A percentile compares a stretch with the other conserved stretches of the same genome.
These are phyloP conservation scores for Hymenoscyphus scutula DNA, from an alignment of 2,329 filamentous ascomycete genomes.

Conservation along the genomic window DNA sequence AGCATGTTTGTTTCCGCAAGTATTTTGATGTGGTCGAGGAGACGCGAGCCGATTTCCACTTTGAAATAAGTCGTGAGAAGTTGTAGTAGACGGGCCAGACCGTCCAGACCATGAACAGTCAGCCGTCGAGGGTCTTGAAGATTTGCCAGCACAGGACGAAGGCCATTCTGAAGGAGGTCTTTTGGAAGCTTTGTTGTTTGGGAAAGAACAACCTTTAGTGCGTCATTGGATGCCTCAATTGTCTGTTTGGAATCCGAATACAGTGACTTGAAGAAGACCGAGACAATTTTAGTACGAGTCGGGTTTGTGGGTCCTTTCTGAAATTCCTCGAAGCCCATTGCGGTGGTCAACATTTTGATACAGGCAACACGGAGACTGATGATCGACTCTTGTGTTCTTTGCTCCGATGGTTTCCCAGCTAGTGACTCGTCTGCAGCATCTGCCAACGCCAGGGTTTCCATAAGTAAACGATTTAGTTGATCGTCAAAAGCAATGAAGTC, in stretches of 20 bases:
- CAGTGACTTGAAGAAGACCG: slow-evolving; percentile 95
- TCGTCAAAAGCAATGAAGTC: slow-evolving; percentile 93
- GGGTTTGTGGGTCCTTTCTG: slow-evolving; percentile 69
- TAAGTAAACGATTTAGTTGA: slow-evolving; percentile 80
- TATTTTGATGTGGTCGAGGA: slow-evolving; percentile 91
- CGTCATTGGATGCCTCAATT: slow-evolving; percentile 89
- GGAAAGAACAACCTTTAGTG: slow-evolving; percentile 80
- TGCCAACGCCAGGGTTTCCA: slow-evolving; percentile 90
- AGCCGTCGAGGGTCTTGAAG: slow-evolving; percentile 90
- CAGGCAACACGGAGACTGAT: slow-evolving; percentile 89
- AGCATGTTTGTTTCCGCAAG: slow-evolving; percentile 79
- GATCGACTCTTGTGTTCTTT: slow-evolving; percentile 93
- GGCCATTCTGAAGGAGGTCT: slow-evolving; percentile 87
- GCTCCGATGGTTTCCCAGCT: slow-evolving; percentile 88
- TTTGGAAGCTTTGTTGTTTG: slow-evolving; percentile 92
- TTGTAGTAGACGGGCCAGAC: slow-evolving; percentile 82
- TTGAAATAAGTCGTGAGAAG: slow-evolving; percentile 98
- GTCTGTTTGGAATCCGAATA: slow-evolving; percentile 92
- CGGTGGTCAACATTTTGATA: slow-evolving; percentile 87
- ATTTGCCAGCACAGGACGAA: slow-evolving; percentile 94
- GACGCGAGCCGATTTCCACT: slow-evolving; percentile 87
- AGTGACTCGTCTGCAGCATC: slow-evolving; percentile 93
- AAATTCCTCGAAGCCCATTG: slow-evolving; percentile 91
- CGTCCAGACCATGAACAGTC: slow-evolving; percentile 85
- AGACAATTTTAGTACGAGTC: slow-evolving; percentile 72